Base-by-base conservation (phyloP, 805 yeast genomes). In the Starmerella floricola region DNA sequence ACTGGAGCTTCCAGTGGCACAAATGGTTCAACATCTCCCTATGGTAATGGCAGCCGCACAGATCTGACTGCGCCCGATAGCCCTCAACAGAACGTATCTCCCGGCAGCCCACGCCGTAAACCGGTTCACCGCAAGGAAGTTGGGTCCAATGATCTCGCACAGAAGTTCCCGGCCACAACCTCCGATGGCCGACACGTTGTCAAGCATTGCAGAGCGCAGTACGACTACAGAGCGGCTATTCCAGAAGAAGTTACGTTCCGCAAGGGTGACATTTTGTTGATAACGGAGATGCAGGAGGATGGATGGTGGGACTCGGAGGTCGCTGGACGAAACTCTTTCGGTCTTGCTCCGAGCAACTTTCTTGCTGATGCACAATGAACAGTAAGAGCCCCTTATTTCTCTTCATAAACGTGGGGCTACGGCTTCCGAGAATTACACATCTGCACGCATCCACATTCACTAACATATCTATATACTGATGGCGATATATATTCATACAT, bases 251-350 rank as follows among this genome's bases (percentile, higher is more conserved):
- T 76, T 8, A 60, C 72, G 6, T 78, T 77, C 62, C 65, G 71
- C 34, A 74, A 74, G 53, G 74, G 72, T 44, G 83, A 78, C 48
- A 53, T 68, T 3, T 55, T 77, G 36, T 60, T 73, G 42, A 71
- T 77, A 2, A 52, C 75, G 15, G 67, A 66, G 34, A 71, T 65
- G 66, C 81, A 76, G 55, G 77, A 76, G 18, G 84, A 77, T 50
- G 81, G 81, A 1, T 77, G 84, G 84, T 78, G 84, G 84, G 76
- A 73, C 51, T 76, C 74, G 26, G 84, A 77, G 51, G 73, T 74
- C 17, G 44, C 68, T 27, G 60, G 61, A 15, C 45, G 46, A 13
- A 48, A 51, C 23, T 53, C 53, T 24, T 57, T 68, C 13, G 84
- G 84, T 2, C 64, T 76, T 27, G 82, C 79, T 3, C 83, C 84